Evolutionary conservation across 441 rosid species (phyloP), one percentile per base, ranked within the genome.

Genomic region (Raphanus hybrid): DNA sequence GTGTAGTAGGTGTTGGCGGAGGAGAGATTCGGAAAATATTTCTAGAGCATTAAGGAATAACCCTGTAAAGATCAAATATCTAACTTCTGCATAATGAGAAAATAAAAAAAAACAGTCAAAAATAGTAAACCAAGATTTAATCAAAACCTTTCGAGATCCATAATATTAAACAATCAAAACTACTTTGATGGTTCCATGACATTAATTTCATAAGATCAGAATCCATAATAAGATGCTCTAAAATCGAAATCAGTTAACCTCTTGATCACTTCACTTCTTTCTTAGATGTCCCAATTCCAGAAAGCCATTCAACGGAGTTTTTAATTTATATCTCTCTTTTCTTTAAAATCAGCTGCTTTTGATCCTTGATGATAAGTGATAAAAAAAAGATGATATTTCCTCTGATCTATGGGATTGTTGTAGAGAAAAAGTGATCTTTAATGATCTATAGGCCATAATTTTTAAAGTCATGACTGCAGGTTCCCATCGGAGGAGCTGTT

Each of bases 1-100:
- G 89, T 0, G 88, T 92, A 0, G 87, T 18, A 18, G 20, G 89
- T 0, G 85, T 90, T 23, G 79, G 85, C 0, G 80, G 82, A 8
- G 78, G 74, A 4, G 79, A 74, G 39, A 77, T 61, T 61, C 63
- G 48, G 6, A 48, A 16, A 16, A 6, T 55, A 15, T 70, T 78
- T 6, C 61, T 69, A 7, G 57, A 75, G 61, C 84, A 63, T 64
- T 84, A 63, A 29, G 77, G 67, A 48, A 34, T 61, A 16, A 41
- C 11, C 12, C 9, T 41, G 48, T 41, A 12, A 41, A 41, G 48
- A 41, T 41, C 48, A 41, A 41, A 41, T 12, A 1, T 10, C 5
- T 11, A 43, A 43, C 1, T 10, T 43, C 50, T 43, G 6, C 1
- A 43, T 11, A 43, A 43, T 43, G 14, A 3, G 50, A 43, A 12